Conservation (phyloP, 345 rosid species). For the Murraya paniculata region DNA sequence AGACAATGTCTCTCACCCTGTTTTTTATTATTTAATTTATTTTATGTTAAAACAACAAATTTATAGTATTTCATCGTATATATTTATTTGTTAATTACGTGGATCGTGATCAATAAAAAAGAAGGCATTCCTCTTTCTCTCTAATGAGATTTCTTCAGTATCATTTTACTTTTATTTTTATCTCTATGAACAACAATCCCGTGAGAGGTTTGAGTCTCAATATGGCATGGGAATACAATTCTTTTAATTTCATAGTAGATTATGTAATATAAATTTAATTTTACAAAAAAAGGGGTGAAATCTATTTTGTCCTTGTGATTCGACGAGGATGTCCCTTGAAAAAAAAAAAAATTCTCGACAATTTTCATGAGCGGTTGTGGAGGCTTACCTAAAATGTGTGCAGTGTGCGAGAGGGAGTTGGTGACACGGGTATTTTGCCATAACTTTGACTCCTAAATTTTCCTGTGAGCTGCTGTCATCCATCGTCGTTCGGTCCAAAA, state of each 20-base stretch:
- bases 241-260: too few species aligned
- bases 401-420: not conserved
- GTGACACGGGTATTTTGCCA: not conserved
- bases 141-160: not conserved
- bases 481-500: not conserved
- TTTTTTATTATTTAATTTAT: slow-evolving; percentile 31
- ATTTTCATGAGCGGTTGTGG: not conserved
- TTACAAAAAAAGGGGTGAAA: too few species aligned
- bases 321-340: not conserved
- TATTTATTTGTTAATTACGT: slow-evolving; percentile 31
- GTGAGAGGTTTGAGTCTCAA: too few species aligned
- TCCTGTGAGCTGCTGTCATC: not conserved
- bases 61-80: slow-evolving; percentile 19
- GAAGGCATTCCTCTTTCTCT: slow-evolving; percentile 27
- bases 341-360: not conserved
- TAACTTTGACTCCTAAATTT: not conserved
- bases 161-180: not conserved
- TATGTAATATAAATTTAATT: too few species aligned
- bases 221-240: too few species aligned
- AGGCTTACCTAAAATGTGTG: not conserved
- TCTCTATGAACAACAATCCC: not conserved
- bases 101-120: slow-evolving; percentile 29
- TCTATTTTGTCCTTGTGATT: not conserved
- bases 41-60: slow-evolving; percentile 5
- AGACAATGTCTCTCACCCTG: slow-evolving; percentile 21